Percentiles rank a stretch among this genome's conserved stretches.
Evolutionary conservation across 805 yeast species (phyloP).

Genomic region (Kazachstania taianensis): DNA sequence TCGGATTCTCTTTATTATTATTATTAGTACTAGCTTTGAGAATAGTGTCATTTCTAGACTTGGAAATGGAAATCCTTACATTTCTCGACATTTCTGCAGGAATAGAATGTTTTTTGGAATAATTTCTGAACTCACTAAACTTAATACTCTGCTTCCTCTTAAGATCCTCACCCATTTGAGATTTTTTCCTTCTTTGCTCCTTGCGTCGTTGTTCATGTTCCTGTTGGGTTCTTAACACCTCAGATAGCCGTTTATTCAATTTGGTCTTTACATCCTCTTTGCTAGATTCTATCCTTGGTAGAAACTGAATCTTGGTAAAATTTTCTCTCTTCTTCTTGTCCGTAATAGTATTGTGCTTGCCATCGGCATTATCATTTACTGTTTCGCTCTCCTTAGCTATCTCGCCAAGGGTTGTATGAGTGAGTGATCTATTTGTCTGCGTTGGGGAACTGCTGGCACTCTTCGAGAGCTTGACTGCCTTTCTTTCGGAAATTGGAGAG

Average conservation of each 20-base stretch:
- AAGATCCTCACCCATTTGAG: conserved; percentile 21
- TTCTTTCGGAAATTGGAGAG: neutral
- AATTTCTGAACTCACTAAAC: conserved; percentile 6
- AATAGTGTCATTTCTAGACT: neutral
- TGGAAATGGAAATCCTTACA: neutral
- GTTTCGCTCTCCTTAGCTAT: neutral
- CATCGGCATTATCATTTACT: neutral
- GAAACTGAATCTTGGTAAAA: conserved; percentile 24
- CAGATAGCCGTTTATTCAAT: conserved; percentile 24
- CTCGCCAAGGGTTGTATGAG: neutral
- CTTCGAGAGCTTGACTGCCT: neutral
- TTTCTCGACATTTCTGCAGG: neutral
- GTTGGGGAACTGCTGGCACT: neutral
- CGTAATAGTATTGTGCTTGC: neutral
- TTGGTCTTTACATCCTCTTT: conserved; percentile 23
- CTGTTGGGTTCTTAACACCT: conserved; percentile 26
- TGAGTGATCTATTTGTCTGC: too few relatives aligned
- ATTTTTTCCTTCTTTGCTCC: conserved; percentile 21
- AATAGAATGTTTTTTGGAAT: conserved; percentile 1
- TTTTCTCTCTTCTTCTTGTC: conserved; percentile 9
- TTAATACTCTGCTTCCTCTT: conserved; percentile 13
- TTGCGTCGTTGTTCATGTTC: conserved; percentile 19
- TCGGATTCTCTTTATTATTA: neutral
- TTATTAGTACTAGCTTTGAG: too few relatives aligned
- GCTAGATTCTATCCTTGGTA: conserved; percentile 16